Evolutionary conservation across 148 eudicot genomes (phyloP).

Genomic region (Amaranthus cruentus): DNA sequence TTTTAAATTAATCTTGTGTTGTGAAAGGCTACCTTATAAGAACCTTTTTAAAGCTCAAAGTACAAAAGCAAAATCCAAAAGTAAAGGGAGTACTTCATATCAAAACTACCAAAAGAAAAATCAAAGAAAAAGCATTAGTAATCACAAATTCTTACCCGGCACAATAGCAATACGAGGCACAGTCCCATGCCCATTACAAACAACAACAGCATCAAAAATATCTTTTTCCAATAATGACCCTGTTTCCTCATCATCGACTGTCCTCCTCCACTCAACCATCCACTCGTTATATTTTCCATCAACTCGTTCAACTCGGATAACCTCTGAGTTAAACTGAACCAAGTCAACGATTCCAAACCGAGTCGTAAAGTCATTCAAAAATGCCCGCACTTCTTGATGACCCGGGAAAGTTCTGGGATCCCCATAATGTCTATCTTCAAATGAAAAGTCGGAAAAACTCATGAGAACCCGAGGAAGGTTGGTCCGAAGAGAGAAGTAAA

Average conservation of each 20-base stretch:
- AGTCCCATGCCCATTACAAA: constrained; percentile 58
- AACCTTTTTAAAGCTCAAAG: no score
- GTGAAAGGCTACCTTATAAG: no score
- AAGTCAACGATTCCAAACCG: constrained; percentile 39
- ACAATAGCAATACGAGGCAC: constrained; percentile 33
- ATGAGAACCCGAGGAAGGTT: constrained; percentile 48
- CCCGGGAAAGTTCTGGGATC: constrained; percentile 48
- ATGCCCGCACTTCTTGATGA: constrained; percentile 47
- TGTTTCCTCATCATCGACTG: not conserved
- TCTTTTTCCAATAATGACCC: constrained; percentile 25
- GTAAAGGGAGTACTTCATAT: no score
- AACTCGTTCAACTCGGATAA: constrained; percentile 44
- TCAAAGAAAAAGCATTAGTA: no score
- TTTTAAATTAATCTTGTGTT: no score
- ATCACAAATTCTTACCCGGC: constrained; percentile 30
- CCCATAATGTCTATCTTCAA: constrained; percentile 23
- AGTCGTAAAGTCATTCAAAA: constrained; percentile 38
- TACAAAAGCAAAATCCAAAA: no score
- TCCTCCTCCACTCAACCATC: constrained; percentile 44
- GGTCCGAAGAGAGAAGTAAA: constrained; percentile 46
- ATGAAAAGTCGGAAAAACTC: constrained; percentile 47
- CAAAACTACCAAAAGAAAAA: no score
- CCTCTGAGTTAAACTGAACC: constrained; percentile 43
- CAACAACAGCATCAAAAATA: constrained; percentile 52
- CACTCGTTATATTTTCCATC: constrained; percentile 28